Evolutionary conservation across 257 asterid species (phyloP).

Genomic region (Henckelia pumila): DNA sequence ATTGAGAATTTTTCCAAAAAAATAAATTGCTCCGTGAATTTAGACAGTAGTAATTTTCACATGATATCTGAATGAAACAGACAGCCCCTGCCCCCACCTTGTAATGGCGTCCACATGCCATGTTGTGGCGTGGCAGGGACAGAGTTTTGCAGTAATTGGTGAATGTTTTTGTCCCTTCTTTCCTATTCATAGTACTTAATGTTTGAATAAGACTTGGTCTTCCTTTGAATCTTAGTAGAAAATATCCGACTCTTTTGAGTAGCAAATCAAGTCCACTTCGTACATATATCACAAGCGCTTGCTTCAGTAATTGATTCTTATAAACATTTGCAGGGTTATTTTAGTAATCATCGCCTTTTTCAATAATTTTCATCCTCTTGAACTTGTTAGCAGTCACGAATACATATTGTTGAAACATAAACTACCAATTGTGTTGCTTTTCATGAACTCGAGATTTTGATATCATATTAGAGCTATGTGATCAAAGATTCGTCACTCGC

Average conservation of each 20-base stretch:
- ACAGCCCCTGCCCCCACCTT: slow-evolving; percentile 40
- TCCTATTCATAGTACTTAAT: neutral
- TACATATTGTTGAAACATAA: neutral
- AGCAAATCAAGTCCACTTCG: neutral
- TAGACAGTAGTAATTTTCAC: slow-evolving; percentile 17
- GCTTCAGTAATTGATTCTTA: neutral
- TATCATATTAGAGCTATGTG: too few relatives aligned
- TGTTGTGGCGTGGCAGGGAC: slow-evolving; percentile 45
- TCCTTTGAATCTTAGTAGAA: neutral
- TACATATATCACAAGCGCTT: neutral
- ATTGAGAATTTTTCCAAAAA: neutral
- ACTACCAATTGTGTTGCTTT: neutral
- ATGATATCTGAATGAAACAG: slow-evolving; percentile 44
- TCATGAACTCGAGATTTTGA: neutral
- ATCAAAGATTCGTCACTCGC: too few relatives aligned
- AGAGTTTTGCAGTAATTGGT: slow-evolving; percentile 32
- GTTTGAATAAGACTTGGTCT: slow-evolving; percentile 13
- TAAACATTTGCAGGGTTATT: neutral
- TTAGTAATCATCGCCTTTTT: neutral
- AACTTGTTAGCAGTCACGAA: too few relatives aligned
- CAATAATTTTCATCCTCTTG: too few relatives aligned
- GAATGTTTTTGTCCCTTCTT: slow-evolving; percentile 20
- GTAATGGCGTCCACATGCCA: slow-evolving; percentile 52
- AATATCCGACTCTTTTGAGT: neutral
- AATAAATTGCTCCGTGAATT: neutral